Conservation (phyloP, 164 flowering plant genomes). For the Stephania yunnanensis region DNA sequence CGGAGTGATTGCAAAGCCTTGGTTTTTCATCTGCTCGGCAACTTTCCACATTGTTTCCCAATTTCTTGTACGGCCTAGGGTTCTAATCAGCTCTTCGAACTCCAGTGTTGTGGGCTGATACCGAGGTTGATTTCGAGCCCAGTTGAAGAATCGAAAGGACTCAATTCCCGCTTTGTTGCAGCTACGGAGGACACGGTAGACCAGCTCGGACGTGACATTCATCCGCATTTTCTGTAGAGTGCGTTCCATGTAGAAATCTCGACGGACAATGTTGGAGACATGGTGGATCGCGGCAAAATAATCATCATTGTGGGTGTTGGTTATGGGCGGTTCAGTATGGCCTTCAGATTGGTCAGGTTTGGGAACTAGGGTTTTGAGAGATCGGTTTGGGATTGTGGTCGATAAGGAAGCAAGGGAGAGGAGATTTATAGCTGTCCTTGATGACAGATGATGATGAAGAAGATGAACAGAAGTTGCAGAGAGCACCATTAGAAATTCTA, state of each 20-base stretch:
- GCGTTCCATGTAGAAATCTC: conserved; percentile 76
- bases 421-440: not conserved
- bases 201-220: conserved; percentile 60
- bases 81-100: conserved; percentile 58
- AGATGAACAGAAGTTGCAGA: not conserved
- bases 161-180: conserved; percentile 42
- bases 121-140: conserved; percentile 59
- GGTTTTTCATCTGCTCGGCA: conserved; percentile 47
- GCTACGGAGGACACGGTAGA: conserved; percentile 74
- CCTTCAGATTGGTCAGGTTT: not conserved
- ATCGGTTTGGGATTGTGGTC: not conserved
- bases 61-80: conserved; percentile 44
- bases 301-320: conserved; percentile 44
- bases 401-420: not conserved
- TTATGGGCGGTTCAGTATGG: not conserved
- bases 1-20: conserved; percentile 29
- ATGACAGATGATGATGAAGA: not conserved
- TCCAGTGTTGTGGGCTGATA: conserved; percentile 70
- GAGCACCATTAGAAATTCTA: not conserved
- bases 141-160: conserved; percentile 80
- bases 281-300: conserved; percentile 83
- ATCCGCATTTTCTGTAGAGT: conserved; percentile 69
- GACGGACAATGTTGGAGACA: conserved; percentile 77
- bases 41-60: conserved; percentile 87
- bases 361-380: conserved; percentile 12